Base-by-base conservation (phyloP, 225 moss, liverwort and hornwort genomes). In the Bryum argenteum region DNA sequence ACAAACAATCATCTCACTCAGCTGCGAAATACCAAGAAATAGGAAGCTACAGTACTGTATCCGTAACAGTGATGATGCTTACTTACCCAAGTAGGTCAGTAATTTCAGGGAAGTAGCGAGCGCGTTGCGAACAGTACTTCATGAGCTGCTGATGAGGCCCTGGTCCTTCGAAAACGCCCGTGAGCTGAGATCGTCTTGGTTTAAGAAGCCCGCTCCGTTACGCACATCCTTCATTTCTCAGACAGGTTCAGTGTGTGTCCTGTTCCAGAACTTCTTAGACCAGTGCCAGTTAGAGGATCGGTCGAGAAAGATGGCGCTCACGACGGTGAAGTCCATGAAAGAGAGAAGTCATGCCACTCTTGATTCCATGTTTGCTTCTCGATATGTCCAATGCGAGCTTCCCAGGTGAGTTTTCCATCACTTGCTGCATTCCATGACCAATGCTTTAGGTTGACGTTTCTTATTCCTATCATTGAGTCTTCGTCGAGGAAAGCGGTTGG, bases 321-420 rank as follows among this genome's bases (percentile, higher is more conserved):
- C 74, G 24, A 68, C 73, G 4, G 79, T 79, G 69, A 79, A 56
- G 71, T 64, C 37, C 53, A 11, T 20, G 58, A 51, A 40, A 39
- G 24, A 42, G 4, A 22, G n/a, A 13, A 45, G 63, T 26, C 42
- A 54, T 0, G 52, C 54, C 4, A 69, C 68, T 23, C 37, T 79
- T 16, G 79, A 80, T 44, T 83, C 75, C 70, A 79, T 76, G 65
- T 83, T 83, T 56, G 83, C 72, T 26, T 83, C 83, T 52, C 57
- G 83, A 59, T 83, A 83, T 66, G 70, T 80, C 3, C 76, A 76
- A 61, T 28, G 54, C 45, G 79, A 76, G 55, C 83, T 83, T 47
- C 83, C 83, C 63, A 83, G 70, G 83, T 83, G 26, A 70, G 76
- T 22, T 38, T 47, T 13, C 6, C 9, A 10, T 24, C 18, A 9